Percentiles rank a stretch among this genome's conserved stretches.
Conservation (phyloP, 176 grass and related monocot genomes). For the Phragmites australis region DNA sequence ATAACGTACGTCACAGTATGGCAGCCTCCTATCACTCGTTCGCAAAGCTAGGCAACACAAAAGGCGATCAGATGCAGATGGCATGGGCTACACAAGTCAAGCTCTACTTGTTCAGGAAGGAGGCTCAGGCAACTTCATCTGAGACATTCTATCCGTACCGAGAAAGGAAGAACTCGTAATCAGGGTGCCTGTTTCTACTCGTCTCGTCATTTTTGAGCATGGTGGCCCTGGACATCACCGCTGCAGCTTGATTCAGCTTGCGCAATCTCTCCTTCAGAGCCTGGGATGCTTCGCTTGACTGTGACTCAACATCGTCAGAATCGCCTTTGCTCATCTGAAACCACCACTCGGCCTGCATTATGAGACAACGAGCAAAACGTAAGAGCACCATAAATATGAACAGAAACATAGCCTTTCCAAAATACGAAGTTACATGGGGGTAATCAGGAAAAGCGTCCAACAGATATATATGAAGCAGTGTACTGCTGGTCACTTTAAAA, state of each 20-base stretch:
- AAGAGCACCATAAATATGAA: background rate
- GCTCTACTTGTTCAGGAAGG: background rate
- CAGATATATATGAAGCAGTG: background rate
- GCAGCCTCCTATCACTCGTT: background rate
- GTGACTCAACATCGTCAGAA: background rate
- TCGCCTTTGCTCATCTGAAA: slow-evolving; percentile 34
- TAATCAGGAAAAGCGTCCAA: background rate
- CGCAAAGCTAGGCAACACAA: background rate
- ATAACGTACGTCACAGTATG: too few species aligned
- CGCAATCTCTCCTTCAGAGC: slow-evolving; percentile 53
- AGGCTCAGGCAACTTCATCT: background rate
- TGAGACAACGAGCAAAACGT: background rate
- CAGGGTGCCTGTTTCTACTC: slow-evolving; percentile 54
- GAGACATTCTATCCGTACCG: slow-evolving; percentile 25
- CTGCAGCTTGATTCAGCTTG: slow-evolving; percentile 49
- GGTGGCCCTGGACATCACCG: slow-evolving; percentile 54
- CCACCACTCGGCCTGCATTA: slow-evolving; percentile 77
- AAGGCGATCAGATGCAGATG: too few species aligned
- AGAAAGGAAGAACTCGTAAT: slow-evolving; percentile 79
- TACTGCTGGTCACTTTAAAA: background rate
- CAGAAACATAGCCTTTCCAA: too few species aligned
- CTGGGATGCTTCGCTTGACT: background rate
- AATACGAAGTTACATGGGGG: background rate
- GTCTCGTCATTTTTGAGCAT: slow-evolving; percentile 35
- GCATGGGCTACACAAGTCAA: too few species aligned